Evolutionary conservation across 768 basidiomycete genomes (phyloP).

Genomic region (Agaricus blazei): DNA sequence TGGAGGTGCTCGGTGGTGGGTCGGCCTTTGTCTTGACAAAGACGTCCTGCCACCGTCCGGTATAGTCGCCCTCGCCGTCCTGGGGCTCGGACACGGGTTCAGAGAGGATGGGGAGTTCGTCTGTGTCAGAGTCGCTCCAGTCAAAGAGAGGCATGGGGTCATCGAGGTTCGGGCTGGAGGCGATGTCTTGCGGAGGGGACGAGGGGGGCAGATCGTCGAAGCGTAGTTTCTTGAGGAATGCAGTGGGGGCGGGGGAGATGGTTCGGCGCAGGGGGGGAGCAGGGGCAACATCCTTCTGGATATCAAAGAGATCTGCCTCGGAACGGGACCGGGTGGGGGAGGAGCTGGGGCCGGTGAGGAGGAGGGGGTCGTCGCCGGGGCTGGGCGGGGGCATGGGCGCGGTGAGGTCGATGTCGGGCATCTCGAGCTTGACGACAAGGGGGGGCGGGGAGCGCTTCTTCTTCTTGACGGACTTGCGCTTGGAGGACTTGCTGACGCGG

Average conservation of each 20-base stretch:
- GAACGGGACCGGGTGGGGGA: slow-evolving; percentile 15
- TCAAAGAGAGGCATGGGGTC: slow-evolving; percentile 25
- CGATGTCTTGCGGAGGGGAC: slow-evolving; percentile 8
- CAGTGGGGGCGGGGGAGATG: slow-evolving; percentile 1
- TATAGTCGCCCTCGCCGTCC: slow-evolving; percentile 58
- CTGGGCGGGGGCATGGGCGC: slow-evolving; percentile 63
- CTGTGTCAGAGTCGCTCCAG: slow-evolving; percentile 35
- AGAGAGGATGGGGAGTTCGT: slow-evolving; percentile 10
- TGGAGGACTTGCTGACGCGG: slow-evolving; percentile 7
- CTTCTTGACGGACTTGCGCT: slow-evolving; percentile 13
- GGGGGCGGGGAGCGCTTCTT: slow-evolving; percentile 16
- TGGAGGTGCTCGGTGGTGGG: slow-evolving; percentile 55
- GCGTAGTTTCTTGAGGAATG: background rate
- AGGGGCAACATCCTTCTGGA: slow-evolving; percentile 13
- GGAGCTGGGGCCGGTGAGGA: slow-evolving; percentile 41
- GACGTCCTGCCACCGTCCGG: slow-evolving; percentile 55
- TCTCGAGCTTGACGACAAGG: slow-evolving; percentile 52
- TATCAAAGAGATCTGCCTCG: background rate
- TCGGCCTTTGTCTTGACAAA: slow-evolving; percentile 59
- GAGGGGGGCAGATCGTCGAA: slow-evolving; percentile 17
- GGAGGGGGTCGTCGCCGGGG: slow-evolving; percentile 71
- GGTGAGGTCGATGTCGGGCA: slow-evolving; percentile 56
- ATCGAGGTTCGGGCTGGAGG: slow-evolving; percentile 14
- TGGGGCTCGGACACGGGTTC: slow-evolving; percentile 12
- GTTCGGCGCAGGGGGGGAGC: slow-evolving; percentile 19